A percentile compares a stretch with the other conserved stretches of the same genome.
These are phyloP conservation scores for Ophiognomonia clavigignenti-juglandacearum DNA, from an alignment of 2,329 filamentous ascomycete species.

Conservation along the genomic window DNA sequence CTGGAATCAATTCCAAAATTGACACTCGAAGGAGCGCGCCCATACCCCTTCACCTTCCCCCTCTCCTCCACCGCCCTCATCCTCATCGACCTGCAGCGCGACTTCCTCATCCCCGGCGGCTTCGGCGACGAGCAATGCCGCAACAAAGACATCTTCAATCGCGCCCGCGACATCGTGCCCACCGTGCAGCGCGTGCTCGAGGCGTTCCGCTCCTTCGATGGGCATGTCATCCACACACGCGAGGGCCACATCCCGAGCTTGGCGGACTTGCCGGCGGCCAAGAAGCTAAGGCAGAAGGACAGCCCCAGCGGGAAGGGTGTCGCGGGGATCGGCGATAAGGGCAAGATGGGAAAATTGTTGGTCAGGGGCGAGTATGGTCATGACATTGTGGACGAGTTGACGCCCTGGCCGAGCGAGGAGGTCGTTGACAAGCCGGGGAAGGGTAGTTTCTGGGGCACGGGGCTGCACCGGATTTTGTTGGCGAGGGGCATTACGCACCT, in stretches of 20 bases:
- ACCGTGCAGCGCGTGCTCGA: constrained; percentile 31
- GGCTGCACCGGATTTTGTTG: constrained; percentile 45
- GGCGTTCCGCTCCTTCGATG: constrained; percentile 30
- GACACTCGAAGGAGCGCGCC: constrained; percentile 8
- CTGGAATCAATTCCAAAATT: not conserved
- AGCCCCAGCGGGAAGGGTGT: constrained; percentile 29
- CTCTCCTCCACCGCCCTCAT: constrained; percentile 39
- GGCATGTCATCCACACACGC: constrained; percentile 40
- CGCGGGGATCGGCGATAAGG: constrained; percentile 34
- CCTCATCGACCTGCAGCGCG: constrained; percentile 49
- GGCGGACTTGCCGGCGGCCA: constrained; percentile 44
- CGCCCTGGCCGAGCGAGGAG: constrained; percentile 40
- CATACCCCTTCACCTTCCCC: constrained; percentile 26
- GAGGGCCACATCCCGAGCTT: constrained; percentile 47
- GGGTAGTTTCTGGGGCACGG: constrained; percentile 52
- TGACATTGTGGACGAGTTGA: constrained; percentile 41
- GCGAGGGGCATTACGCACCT: constrained; percentile 51
- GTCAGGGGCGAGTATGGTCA: constrained; percentile 48
- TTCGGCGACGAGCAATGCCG: constrained; percentile 42
- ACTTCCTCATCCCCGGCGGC: constrained; percentile 37
- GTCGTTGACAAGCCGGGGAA: constrained; percentile 54
- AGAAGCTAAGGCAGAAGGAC: constrained; percentile 40
- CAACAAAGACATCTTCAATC: constrained; percentile 24
- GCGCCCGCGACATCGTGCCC: constrained; percentile 36
- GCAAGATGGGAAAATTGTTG: constrained; percentile 43